These are phyloP conservation scores for Ascobolus immersus DNA, from an alignment of 495 filamentous ascomycete species.

Conservation along the genomic window DNA sequence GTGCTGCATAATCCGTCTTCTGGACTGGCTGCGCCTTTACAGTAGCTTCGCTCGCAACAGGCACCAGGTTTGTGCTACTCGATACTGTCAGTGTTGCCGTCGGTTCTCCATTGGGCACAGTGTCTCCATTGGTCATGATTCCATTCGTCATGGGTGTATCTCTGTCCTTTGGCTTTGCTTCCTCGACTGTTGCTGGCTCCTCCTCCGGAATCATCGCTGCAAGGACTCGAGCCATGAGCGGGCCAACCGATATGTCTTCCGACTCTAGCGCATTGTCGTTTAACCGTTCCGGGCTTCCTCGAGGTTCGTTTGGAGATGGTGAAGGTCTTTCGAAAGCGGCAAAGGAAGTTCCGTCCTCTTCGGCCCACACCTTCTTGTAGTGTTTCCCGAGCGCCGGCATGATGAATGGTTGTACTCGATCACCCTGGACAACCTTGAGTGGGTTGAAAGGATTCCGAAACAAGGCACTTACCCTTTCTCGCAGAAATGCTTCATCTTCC, in stretches of 20 bases:
- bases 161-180: slow-evolving; percentile 33
- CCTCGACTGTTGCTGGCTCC: too few species aligned
- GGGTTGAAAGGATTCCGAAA: slow-evolving; percentile 14
- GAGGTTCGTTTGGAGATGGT: slow-evolving; percentile 55
- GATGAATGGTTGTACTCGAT: slow-evolving; percentile 56
- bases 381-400: slow-evolving; percentile 63
- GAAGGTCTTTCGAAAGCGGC: slow-evolving; percentile 19
- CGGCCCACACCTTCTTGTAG: slow-evolving; percentile 76
- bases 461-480: slow-evolving; percentile 31
- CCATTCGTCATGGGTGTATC: slow-evolving; percentile 28
- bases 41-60: too few species aligned
- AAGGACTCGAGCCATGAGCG: slow-evolving; percentile 58
- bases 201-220: slow-evolving; percentile 61
- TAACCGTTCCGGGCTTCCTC: slow-evolving; percentile 61
- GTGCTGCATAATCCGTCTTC: slow-evolving; percentile 54
- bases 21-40: slow-evolving; percentile 24
- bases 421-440: too few species aligned
- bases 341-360: slow-evolving; percentile 41
- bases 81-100: slow-evolving; percentile 20
- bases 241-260: slow-evolving; percentile 74
- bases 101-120: slow-evolving; percentile 21
- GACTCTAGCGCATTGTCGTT: slow-evolving; percentile 64
- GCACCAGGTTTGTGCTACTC: slow-evolving; percentile 33
- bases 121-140: slow-evolving; percentile 28
- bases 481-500: slow-evolving; percentile 81